Evolutionary conservation across 257 asterid species (phyloP).

Genomic region (Voacanga thouarsii): DNA sequence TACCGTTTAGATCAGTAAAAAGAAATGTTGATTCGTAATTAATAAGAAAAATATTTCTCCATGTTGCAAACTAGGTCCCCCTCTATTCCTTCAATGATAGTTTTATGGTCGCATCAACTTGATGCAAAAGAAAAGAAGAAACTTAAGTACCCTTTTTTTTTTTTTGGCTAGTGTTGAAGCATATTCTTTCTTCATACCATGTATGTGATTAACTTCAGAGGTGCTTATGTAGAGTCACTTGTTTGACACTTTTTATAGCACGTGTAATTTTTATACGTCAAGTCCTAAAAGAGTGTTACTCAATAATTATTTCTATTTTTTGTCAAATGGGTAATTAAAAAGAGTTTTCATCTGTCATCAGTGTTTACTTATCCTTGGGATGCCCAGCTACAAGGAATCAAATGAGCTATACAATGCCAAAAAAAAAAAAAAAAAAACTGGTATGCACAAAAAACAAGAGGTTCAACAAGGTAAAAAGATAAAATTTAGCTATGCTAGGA

Average conservation of each 20-base stretch:
- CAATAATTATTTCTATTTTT: background rate
- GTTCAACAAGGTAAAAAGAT: background rate
- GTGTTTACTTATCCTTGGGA: background rate
- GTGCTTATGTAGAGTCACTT: too few species aligned
- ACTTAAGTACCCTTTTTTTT: too few species aligned
- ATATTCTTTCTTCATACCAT: too few species aligned
- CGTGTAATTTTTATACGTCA: background rate
- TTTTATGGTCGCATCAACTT: background rate
- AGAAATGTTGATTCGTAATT: background rate
- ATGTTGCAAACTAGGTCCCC: too few species aligned
- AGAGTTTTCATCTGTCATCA: background rate
- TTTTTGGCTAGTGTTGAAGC: too few species aligned
- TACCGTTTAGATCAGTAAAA: background rate
- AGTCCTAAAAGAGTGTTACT: background rate
- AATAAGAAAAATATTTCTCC: background rate
- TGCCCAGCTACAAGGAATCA: background rate
- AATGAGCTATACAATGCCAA: background rate
- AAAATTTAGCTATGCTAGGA: background rate
- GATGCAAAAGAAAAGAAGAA: background rate
- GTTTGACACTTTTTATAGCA: too few species aligned
- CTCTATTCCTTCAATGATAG: background rate
- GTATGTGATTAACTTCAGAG: too few species aligned
- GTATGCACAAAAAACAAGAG: background rate
- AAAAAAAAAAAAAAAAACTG: too few species aligned
- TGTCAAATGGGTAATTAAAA: background rate